These are phyloP conservation scores for Spizellomyces sp. DNA, from an alignment of 192 early-diverging fungal species.

Conservation along the genomic window DNA sequence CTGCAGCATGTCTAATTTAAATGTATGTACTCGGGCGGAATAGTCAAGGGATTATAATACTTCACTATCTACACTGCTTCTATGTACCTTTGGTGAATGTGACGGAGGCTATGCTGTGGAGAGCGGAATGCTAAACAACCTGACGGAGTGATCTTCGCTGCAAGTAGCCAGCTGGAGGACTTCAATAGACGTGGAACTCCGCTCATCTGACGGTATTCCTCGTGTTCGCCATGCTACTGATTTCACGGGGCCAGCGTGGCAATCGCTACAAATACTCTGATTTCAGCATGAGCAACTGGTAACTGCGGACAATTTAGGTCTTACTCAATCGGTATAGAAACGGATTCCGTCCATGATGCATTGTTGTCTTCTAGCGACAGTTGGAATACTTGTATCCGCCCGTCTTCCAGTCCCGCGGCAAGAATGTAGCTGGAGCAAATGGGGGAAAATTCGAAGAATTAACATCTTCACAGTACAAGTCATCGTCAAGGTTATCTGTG, in stretches of 20 bases:
- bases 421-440: conserved; percentile 60
- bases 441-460: not conserved
- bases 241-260: conserved; percentile 27
- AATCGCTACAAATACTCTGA: conserved; percentile 33
- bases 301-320: too few species aligned
- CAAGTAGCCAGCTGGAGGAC: conserved; percentile 64
- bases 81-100: not conserved
- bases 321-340: too few species aligned
- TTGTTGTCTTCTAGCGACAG: too few species aligned
- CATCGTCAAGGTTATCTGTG: too few species aligned
- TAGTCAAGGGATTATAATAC: too few species aligned
- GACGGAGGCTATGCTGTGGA: not conserved
- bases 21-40: too few species aligned
- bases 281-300: too few species aligned
- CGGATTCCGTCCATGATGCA: too few species aligned
- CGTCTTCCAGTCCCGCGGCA: conserved; percentile 84
- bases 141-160: conserved; percentile 74
- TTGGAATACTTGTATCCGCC: conserved; percentile 48
- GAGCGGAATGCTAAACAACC: conserved; percentile 52
- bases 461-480: too few species aligned
- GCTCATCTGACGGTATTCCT: not conserved
- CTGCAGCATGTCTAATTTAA: too few species aligned
- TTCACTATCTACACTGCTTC: too few species aligned
- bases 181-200: not conserved
- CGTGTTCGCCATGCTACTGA: conserved; percentile 66